phyloP scores from a whole-genome alignment of 768 basidiomycete genomes.

The Hypholoma sublateritium region DNA sequence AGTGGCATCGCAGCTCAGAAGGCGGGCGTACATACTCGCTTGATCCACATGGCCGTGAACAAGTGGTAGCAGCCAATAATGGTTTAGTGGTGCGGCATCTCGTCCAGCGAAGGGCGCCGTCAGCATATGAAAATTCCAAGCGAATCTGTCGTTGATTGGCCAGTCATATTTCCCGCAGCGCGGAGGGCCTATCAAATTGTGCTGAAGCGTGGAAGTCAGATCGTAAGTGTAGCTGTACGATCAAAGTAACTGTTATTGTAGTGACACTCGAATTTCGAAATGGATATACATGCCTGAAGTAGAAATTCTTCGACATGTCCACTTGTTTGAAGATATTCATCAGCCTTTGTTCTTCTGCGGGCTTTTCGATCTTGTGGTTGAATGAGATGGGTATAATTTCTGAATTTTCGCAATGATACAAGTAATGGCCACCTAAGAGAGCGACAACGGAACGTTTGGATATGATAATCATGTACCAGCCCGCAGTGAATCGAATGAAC shows the following conservation, averaged over 20 bases:
- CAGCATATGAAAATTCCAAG: constrained; percentile 94
- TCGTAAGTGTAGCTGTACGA: constrained; percentile 87
- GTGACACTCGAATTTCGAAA: background rate
- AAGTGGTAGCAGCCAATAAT: constrained; percentile 87
- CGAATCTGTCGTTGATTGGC: constrained; percentile 84
- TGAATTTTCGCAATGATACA: constrained; percentile 94
- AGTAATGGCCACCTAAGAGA: constrained; percentile 90
- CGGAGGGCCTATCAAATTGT: constrained; percentile 72
- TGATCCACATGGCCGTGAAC: constrained; percentile 98
- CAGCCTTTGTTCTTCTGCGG: constrained; percentile 84
- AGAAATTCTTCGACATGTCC: constrained; percentile 99
- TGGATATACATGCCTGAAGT: constrained; percentile 70
- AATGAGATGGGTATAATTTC: constrained; percentile 77
- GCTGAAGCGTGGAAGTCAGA: constrained; percentile 92
- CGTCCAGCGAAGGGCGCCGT: constrained; percentile 58
- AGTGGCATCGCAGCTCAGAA: background rate
- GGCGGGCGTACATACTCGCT: constrained; percentile 67
- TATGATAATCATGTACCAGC: constrained; percentile 94
- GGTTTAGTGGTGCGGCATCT: constrained; percentile 41
- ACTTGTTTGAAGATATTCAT: constrained; percentile 94
- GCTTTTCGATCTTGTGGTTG: constrained; percentile 84
- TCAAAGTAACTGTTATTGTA: constrained; percentile 3
- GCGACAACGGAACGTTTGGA: constrained; percentile 91
- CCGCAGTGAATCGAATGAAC: constrained; percentile 91
- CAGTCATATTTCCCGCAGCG: constrained; percentile 47